phyloP scores from a whole-genome alignment of 192 early-diverging fungal species.

The Coemansia nantahalensis region DNA sequence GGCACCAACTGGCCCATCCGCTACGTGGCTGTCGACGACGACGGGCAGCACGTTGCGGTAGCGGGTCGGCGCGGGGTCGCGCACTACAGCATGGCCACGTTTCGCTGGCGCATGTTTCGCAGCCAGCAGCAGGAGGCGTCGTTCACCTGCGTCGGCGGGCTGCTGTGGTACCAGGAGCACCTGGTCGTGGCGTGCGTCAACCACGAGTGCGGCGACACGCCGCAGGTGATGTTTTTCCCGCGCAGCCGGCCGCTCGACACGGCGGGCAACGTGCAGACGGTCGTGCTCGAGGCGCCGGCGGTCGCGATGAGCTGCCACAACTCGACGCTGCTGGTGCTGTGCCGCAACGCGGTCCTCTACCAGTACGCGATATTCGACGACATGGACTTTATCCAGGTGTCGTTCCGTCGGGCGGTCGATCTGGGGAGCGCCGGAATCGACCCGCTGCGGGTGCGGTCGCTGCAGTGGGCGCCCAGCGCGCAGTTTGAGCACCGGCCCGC shows the following conservation, averaged over 20 bases:
- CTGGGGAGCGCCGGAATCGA: constrained; percentile 8
- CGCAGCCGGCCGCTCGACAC: constrained; percentile 25
- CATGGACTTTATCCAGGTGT: constrained; percentile 16
- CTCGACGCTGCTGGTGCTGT: constrained; percentile 27
- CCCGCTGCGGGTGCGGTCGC: constrained; percentile 27
- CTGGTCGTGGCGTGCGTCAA: constrained; percentile 32
- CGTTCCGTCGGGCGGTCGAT: constrained; percentile 14
- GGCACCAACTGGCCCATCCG: constrained; percentile 31
- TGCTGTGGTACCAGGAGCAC: constrained; percentile 45
- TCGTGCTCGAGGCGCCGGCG: constrained; percentile 18
- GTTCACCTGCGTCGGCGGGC: constrained; percentile 25
- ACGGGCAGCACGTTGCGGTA: constrained; percentile 76
- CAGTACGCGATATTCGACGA: constrained; percentile 40
- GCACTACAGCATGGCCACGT: constrained; percentile 66
- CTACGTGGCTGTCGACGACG: constrained; percentile 66
- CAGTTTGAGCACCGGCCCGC: constrained; percentile 23
- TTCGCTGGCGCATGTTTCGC: constrained; percentile 89
- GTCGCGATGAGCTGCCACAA: constrained; percentile 30
- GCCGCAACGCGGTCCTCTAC: constrained; percentile 12
- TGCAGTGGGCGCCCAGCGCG: constrained; percentile 52
- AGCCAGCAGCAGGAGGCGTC: constrained; percentile 63
- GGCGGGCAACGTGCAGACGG: background rate
- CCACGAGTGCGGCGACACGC: constrained; percentile 9
- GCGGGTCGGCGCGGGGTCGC: constrained; percentile 83
- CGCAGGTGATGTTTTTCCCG: constrained; percentile 36